These are phyloP conservation scores for Colletotrichum eremochloae DNA, from an alignment of 2,329 filamentous ascomycete species.

Conservation along the genomic window DNA sequence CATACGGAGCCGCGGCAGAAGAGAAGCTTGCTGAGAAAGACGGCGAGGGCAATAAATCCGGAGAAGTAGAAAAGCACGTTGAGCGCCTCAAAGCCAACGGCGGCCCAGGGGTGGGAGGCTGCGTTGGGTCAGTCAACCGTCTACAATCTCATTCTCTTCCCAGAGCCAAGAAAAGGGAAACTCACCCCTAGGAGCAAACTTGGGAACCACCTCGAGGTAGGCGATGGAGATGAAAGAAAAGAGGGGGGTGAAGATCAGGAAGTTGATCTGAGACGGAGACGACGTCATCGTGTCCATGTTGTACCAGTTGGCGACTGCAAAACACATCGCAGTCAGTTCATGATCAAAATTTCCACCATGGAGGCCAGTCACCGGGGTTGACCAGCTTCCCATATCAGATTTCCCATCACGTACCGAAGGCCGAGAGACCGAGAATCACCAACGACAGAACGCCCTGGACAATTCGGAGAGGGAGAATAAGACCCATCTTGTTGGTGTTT, in stretches of 20 bases:
- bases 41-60: slow-evolving; percentile 70
- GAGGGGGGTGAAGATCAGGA: slow-evolving; percentile 67
- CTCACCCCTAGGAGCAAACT: slow-evolving; percentile 59
- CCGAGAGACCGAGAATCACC: slow-evolving; percentile 62
- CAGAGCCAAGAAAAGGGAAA: not conserved
- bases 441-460: slow-evolving; percentile 61
- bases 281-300: slow-evolving; percentile 65
- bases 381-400: not conserved
- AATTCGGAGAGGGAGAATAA: slow-evolving; percentile 59
- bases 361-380: not conserved
- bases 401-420: slow-evolving; percentile 59
- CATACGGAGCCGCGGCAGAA: slow-evolving; percentile 72
- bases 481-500: slow-evolving; percentile 53
- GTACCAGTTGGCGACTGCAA: slow-evolving; percentile 71
- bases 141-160: not conserved
- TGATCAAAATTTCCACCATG: not conserved
- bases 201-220: slow-evolving; percentile 65
- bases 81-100: slow-evolving; percentile 62
- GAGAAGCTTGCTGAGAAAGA: slow-evolving; percentile 67
- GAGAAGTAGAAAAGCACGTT: slow-evolving; percentile 71
- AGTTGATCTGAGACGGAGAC: slow-evolving; percentile 70
- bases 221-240: slow-evolving; percentile 67
- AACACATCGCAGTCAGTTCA: slow-evolving; percentile 38
- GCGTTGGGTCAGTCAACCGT: slow-evolving; percentile 2
- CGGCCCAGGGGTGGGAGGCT: slow-evolving; percentile 63